phyloP scores from a whole-genome alignment of 257 asterid genomes.

The Ophiorrhiza pumila region DNA sequence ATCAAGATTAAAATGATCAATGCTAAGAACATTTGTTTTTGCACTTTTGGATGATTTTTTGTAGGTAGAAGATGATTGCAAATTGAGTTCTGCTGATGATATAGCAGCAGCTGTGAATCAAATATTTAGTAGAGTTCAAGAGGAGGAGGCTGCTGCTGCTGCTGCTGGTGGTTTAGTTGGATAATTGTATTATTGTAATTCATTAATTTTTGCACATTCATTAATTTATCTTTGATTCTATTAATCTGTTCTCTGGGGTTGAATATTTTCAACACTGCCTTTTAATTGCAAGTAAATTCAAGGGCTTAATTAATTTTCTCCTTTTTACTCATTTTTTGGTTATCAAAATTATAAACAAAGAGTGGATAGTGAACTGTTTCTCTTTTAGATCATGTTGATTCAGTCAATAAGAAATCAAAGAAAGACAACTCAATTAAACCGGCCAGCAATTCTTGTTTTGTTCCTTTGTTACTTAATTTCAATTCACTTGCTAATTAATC shows the following conservation, averaged over 20 bases:
- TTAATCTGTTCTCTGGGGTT: neutral
- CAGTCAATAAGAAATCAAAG: too few relatives aligned
- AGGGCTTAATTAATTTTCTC: too few relatives aligned
- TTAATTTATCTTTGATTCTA: neutral
- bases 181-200: neutral
- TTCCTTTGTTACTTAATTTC: too few relatives aligned
- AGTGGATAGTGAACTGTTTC: too few relatives aligned
- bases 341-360: too few relatives aligned
- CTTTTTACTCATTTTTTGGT: too few relatives aligned
- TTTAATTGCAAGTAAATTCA: too few relatives aligned
- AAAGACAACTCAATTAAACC: too few relatives aligned
- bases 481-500: too few relatives aligned
- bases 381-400: too few relatives aligned
- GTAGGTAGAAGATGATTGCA: constrained; percentile 46
- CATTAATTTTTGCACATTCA: neutral
- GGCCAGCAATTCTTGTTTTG: too few relatives aligned
- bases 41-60: neutral
- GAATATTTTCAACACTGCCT: neutral
- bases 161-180: constrained; percentile 1
- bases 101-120: constrained; percentile 40
- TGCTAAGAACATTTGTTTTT: neutral
- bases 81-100: constrained; percentile 31
- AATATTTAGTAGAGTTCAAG: constrained; percentile 23
- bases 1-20: neutral
- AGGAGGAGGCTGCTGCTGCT: too few relatives aligned